Base-by-base conservation (phyloP, 306 rosid species). In the Vigna mungo region DNA sequence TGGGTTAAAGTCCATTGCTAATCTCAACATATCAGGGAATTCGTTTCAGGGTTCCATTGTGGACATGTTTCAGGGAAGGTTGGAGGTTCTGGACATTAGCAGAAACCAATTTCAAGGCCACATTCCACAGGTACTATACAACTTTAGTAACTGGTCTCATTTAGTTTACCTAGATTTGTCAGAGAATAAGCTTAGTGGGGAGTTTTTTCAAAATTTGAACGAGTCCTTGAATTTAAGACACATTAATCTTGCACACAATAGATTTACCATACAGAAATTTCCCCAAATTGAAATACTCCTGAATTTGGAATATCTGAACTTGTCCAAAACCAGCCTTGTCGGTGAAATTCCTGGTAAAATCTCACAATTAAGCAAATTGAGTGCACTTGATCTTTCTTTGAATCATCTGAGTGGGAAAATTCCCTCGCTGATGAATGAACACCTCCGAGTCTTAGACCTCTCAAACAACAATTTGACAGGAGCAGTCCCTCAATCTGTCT, bases 111-210 rank as follows among this genome's bases (percentile, higher is more conserved):
- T 96, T 84, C 90, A 86, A 74, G 94, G 96, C 76, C 82, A 84
- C 84, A 74, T 93, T 81, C 86, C 98, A 58, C 94, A 91, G 98
- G 98, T 90, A 91, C 91, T 80, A 41, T 74, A 73, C 86, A 87
- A 77, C 63, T 78, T 89, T 77, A 85, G 78, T 49, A 87, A 74
- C 46, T 89, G 88, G 97, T 88, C 94, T 77, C 88, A 71, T 89
- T 84, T 96, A 84, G 84, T 89, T 88, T 90, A 88, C 84, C 86
- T 96, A 25, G 99, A 96, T 88, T 76, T 96, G 82, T 96, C 98
- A 68, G 93, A 83, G 89, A 96, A 96, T 84, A 84, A 81, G 67
- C 88, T 96, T 8, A 87, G 88, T 87, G 99, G 98, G 71, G 89
- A 88, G 25, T 68, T 91, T 77, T 88, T 90, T 74, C 91, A 81